Evolutionary conservation across 2,329 filamentous ascomycete species (phyloP).

Genomic region (Gliomastix tumulicola): DNA sequence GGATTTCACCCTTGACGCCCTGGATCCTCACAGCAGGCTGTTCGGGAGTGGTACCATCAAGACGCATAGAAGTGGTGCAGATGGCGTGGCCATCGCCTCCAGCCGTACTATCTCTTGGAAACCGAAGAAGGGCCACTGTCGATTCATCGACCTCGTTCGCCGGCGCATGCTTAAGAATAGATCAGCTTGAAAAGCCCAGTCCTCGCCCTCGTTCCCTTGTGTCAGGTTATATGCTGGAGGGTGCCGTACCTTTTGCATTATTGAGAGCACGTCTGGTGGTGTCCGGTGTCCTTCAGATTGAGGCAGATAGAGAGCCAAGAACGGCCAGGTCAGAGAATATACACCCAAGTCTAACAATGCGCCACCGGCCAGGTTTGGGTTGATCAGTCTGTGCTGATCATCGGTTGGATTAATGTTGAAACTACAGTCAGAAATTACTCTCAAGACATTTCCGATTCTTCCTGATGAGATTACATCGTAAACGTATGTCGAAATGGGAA

Average conservation of each 20-base stretch:
- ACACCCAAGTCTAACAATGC: not conserved
- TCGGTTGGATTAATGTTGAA: not conserved
- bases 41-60: not conserved
- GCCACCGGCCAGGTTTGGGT: not conserved
- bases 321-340: not conserved
- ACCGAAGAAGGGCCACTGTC: too few relatives aligned
- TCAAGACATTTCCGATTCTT: not conserved
- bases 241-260: not conserved
- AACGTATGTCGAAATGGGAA: not conserved
- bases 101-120: too few relatives aligned
- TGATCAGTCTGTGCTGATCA: not conserved
- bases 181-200: too few relatives aligned
- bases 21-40: not conserved
- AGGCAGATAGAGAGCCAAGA: not conserved
- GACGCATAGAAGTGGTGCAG: not conserved
- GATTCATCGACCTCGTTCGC: not conserved
- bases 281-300: not conserved
- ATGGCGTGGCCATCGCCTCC: not conserved
- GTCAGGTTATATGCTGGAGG: too few relatives aligned
- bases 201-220: too few relatives aligned
- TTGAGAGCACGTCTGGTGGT: not conserved
- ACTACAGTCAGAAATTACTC: not conserved
- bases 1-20: not conserved
- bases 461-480: not conserved
- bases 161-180: too few relatives aligned